Evolutionary conservation across 192 early-diverging fungal species (phyloP).

Genomic region (Backusella liffmaniae): DNA sequence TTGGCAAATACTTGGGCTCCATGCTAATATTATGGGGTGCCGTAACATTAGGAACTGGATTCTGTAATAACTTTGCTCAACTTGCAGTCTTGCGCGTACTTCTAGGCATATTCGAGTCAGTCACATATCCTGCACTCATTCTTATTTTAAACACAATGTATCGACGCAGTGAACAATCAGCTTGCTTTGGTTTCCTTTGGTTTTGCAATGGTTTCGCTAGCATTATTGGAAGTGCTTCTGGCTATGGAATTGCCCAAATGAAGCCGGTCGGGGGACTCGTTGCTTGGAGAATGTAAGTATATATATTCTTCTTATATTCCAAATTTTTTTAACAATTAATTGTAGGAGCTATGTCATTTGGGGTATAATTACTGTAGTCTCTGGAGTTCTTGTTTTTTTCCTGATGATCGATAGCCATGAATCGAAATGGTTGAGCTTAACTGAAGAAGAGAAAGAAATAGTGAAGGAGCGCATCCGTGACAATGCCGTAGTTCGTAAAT

Average conservation of each 20-base stretch:
- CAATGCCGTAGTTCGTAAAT: constrained; percentile 10
- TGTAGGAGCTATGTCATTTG: constrained; percentile 16
- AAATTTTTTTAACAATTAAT: background rate
- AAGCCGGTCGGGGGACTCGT: background rate
- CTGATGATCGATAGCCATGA: constrained; percentile 16
- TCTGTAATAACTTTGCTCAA: constrained; percentile 15
- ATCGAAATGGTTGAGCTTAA: background rate
- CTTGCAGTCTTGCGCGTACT: constrained; percentile 19
- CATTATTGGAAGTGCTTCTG: background rate
- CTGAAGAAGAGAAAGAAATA: constrained; percentile 21
- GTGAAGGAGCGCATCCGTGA: constrained; percentile 20
- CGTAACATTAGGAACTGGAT: background rate
- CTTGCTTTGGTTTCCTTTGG: constrained; percentile 14
- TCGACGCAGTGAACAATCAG: constrained; percentile 16
- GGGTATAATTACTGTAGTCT: constrained; percentile 8
- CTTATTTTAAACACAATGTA: constrained; percentile 20
- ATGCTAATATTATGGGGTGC: constrained; percentile 2
- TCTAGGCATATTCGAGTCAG: constrained; percentile 20
- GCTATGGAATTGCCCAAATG: constrained; percentile 21
- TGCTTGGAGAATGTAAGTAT: constrained; percentile 17
- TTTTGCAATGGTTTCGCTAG: constrained; percentile 10
- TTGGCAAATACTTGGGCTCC: constrained; percentile 4
- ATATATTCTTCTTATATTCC: background rate
- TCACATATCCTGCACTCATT: constrained; percentile 6
- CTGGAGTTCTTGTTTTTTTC: constrained; percentile 16